These are phyloP conservation scores for Epichloe elymi DNA, from an alignment of 2,329 filamentous ascomycete genomes.

Conservation along the genomic window DNA sequence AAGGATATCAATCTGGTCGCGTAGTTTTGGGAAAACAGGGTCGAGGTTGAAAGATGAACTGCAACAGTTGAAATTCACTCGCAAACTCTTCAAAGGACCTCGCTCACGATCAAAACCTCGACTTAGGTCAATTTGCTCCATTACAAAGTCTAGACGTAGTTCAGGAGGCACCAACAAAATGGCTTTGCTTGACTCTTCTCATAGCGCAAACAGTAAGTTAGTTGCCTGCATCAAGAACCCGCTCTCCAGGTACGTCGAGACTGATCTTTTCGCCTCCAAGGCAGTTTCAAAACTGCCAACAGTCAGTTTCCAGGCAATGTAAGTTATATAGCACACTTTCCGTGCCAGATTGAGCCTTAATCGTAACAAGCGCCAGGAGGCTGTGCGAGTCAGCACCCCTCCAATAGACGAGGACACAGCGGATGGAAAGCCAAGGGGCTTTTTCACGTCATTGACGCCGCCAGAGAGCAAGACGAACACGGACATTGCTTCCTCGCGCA, in stretches of 20 bases:
- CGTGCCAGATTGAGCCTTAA: neutral
- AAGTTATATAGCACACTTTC: slow-evolving; percentile 7
- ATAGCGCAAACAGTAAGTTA: slow-evolving; percentile 3
- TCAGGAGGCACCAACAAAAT: slow-evolving; percentile 1
- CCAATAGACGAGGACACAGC: slow-evolving; percentile 26
- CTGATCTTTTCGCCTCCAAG: slow-evolving; percentile 3
- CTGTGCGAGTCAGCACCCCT: slow-evolving; percentile 35
- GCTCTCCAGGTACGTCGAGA: no score
- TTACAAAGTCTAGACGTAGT: slow-evolving; percentile 17
- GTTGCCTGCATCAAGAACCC: neutral
- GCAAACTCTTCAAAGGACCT: slow-evolving; percentile 27
- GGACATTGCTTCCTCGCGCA: neutral
- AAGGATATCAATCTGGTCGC: slow-evolving; percentile 8
- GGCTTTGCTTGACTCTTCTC: neutral
- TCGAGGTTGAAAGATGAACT: slow-evolving; percentile 21
- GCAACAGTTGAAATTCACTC: slow-evolving; percentile 14
- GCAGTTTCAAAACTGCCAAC: slow-evolving; percentile 6
- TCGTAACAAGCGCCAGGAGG: slow-evolving; percentile 25
- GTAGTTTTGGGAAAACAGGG: slow-evolving; percentile 11
- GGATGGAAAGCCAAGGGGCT: slow-evolving; percentile 24
- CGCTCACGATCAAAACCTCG: slow-evolving; percentile 29
- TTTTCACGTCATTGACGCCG: slow-evolving; percentile 29
- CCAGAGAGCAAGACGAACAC: slow-evolving; percentile 9
- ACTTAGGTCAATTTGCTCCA: slow-evolving; percentile 20
- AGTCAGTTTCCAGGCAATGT: slow-evolving; percentile 24